Evolutionary conservation across 2,329 filamentous ascomycete genomes (phyloP).

Genomic region (Pseudocercospora eumusae): DNA sequence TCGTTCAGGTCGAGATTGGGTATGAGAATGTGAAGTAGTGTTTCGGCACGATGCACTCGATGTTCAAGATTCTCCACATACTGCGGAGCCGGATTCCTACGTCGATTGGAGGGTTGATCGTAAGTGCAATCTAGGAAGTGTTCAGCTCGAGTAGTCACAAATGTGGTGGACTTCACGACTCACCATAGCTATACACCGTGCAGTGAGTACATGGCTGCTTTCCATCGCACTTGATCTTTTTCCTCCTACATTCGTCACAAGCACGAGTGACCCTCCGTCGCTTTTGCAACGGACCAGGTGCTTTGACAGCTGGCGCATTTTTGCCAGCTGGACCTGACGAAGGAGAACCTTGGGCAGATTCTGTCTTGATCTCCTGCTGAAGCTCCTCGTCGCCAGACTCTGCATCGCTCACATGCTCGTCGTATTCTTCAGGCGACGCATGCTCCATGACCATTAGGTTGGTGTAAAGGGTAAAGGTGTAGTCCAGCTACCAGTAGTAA

Average conservation of each 20-base stretch:
- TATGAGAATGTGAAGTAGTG: constrained; percentile 73
- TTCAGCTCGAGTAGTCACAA: background rate
- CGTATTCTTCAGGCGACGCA: constrained; percentile 38
- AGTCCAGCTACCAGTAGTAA: constrained; percentile 5
- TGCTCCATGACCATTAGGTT: constrained; percentile 33
- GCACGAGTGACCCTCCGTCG: constrained; percentile 83
- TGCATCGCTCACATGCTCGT: constrained; percentile 36
- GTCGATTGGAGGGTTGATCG: constrained; percentile 88
- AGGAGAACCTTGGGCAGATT: constrained; percentile 33
- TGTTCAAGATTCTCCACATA: constrained; percentile 88
- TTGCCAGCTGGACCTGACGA: constrained; percentile 21
- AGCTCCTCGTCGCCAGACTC: constrained; percentile 36
- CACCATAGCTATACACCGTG: constrained; percentile 97
- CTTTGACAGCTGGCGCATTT: constrained; percentile 29
- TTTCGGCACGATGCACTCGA: constrained; percentile 79
- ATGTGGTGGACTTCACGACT: constrained; percentile 35
- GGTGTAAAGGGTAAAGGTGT: background rate
- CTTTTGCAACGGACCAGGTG: constrained; percentile 52
- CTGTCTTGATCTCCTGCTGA: constrained; percentile 35
- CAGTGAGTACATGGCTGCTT: constrained; percentile 75
- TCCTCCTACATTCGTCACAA: constrained; percentile 81
- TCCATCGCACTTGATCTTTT: constrained; percentile 59
- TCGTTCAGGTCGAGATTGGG: constrained; percentile 85
- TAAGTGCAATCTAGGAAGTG: constrained; percentile 79
- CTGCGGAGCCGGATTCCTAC: constrained; percentile 86